phyloP scores from a whole-genome alignment of 805 yeast genomes.

The Kazachstania africana region DNA sequence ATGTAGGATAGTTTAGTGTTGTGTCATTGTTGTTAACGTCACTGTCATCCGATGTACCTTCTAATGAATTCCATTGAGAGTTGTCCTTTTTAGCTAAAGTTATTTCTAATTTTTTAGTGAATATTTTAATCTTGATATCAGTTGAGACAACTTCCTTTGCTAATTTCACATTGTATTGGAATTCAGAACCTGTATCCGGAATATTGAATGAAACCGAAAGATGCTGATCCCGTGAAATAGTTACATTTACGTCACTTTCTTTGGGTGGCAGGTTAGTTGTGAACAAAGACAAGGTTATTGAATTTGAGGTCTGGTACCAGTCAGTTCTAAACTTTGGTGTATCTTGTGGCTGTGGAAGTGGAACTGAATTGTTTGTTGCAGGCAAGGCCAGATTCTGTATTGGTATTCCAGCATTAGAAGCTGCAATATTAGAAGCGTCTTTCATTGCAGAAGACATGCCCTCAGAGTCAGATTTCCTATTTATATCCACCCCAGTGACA shows the following conservation, averaged over 20 bases:
- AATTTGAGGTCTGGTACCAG: slow-evolving; percentile 56
- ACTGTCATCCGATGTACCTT: slow-evolving; percentile 2
- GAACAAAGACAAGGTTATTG: slow-evolving; percentile 58
- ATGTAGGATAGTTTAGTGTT: slow-evolving; percentile 39
- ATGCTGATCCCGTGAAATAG: slow-evolving; percentile 29
- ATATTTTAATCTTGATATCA: slow-evolving; percentile 33
- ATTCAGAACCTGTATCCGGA: slow-evolving; percentile 36
- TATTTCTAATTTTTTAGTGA: slow-evolving; percentile 67
- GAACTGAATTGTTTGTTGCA: neutral
- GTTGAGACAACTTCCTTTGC: slow-evolving; percentile 37
- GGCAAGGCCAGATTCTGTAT: no score
- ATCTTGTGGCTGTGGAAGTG: neutral
- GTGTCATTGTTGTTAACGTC: neutral
- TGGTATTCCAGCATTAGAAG: no score
- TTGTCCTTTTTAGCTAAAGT: slow-evolving; percentile 35
- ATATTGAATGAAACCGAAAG: slow-evolving; percentile 19
- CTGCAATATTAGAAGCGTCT: neutral
- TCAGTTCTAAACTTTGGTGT: slow-evolving; percentile 35
- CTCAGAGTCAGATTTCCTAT: neutral
- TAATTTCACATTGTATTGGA: slow-evolving; percentile 45
- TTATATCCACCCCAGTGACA: neutral
- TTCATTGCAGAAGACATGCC: neutral
- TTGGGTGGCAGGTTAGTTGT: slow-evolving; percentile 46
- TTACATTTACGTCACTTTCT: slow-evolving; percentile 28
- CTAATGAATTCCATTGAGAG: slow-evolving; percentile 44